Base-by-base conservation (phyloP, 169 alveolate species). In the Plasmodium falciparum region DNA sequence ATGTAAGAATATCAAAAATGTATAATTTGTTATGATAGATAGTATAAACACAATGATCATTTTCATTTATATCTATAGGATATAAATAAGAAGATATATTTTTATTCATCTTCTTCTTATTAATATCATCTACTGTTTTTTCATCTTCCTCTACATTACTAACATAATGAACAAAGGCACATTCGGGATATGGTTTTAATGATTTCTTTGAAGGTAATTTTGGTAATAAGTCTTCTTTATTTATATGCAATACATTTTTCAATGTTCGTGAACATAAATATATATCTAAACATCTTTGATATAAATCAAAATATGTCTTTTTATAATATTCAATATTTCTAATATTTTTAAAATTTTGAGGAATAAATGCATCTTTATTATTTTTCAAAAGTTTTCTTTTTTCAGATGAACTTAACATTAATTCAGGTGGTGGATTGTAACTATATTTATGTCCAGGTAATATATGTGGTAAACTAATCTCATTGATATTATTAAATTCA, bases 391-490 rank as follows among this genome's bases (percentile, higher is more conserved):
- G 69, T 7, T 83, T 69, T 47, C 49, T 67, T 83, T 72, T 71
- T 43, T 71, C 85, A 7, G 75, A 71, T 12, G 45, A n/a, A 54
- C 39, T 67, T 54, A 59, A 59, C 52, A 65, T 59, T 61, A 86
- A 86, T 61, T 86, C 92, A 12, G 92, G 75, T 62, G 92, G 92
- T 2, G 92, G 92, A 12, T 86, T 86, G 50, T 86, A 86, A 56
- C 92, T 86, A 24, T 71, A 70, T 72, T 86, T 86, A 86, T 86
- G 92, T 24, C 92, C 92, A 59, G 92, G 92, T 26, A 86, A 62
- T 47, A 72, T 47, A 66, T 65, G 29, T 58, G 92, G 92, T 22
- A 86, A 72, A 86, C 17, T 70, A 9, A 86, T 71, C 61, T 86
- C 88, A 45, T 70, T 67, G 4, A 67, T 43, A 45, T 86, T 71